Percentiles rank a stretch among this genome's conserved stretches.
phyloP scores from a whole-genome alignment of 2,329 filamentous ascomycete species.

The Paecilomyces niveus region DNA sequence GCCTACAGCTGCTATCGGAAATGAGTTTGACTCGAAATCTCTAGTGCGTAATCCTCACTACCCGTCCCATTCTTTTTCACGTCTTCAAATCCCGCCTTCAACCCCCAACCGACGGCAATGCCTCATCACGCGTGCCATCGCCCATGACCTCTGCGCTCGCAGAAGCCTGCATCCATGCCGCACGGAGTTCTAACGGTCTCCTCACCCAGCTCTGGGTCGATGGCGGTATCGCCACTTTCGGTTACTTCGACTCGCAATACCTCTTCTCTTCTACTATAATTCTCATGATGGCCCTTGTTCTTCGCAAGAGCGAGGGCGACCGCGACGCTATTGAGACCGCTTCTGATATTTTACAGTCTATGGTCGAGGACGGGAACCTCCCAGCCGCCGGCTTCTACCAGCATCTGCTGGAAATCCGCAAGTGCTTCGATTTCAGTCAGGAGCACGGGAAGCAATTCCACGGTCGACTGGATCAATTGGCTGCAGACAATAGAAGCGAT shows the following conservation, averaged over 20 bases:
- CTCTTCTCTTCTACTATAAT: constrained; percentile 11
- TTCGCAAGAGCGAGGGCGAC: constrained; percentile 5
- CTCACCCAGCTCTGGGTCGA: constrained; percentile 14
- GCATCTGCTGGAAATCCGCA: constrained; percentile 8
- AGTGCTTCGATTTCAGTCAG: constrained; percentile 5
- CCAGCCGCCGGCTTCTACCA: constrained; percentile 8
- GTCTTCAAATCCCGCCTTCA: constrained; percentile 10
- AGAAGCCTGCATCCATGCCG: constrained; percentile 9
- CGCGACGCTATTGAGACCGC: constrained; percentile 9
- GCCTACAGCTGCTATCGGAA: not conserved
- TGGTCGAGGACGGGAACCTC: constrained; percentile 9
- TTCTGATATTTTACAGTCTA: constrained; percentile 9
- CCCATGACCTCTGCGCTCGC: constrained; percentile 9
- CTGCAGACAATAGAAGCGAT: not conserved
- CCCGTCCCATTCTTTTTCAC: constrained; percentile 8
- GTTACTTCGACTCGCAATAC: constrained; percentile 9
- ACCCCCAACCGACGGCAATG: not conserved
- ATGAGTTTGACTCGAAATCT: not conserved
- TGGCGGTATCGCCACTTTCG: constrained; percentile 7
- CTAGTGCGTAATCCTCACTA: constrained; percentile 9
- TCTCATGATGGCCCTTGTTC: constrained; percentile 10
- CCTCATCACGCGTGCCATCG: constrained; percentile 2
- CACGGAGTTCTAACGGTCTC: constrained; percentile 9
- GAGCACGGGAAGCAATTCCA: constrained; percentile 1
- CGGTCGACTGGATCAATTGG: not conserved